Conservation (phyloP, 2,329 filamentous ascomycete species). For the Epicoccum nigrum region DNA sequence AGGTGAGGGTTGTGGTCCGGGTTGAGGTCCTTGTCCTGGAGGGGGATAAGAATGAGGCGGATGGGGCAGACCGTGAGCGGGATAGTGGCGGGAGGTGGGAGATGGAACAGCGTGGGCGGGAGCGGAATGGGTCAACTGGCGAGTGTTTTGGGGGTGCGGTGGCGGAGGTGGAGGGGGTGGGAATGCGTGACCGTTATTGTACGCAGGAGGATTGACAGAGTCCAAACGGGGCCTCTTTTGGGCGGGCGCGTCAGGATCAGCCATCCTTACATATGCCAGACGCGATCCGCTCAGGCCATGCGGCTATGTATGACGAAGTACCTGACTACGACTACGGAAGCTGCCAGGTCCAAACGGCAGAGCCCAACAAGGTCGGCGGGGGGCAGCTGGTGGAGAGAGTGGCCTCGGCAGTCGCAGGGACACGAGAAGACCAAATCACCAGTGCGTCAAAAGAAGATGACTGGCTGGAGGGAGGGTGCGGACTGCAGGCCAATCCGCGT, state of each 20-base stretch:
- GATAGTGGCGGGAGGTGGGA: slow-evolving; percentile 35
- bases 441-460: slow-evolving; percentile 39
- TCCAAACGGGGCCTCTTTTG: slow-evolving; percentile 49
- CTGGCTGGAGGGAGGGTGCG: slow-evolving; percentile 33
- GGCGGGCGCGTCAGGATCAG: slow-evolving; percentile 48
- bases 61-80: slow-evolving; percentile 34
- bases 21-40: slow-evolving; percentile 28
- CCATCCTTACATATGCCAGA: slow-evolving; percentile 48
- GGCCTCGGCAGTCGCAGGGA: slow-evolving; percentile 41
- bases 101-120: slow-evolving; percentile 39
- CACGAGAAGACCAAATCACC: slow-evolving; percentile 37
- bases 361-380: slow-evolving; percentile 33
- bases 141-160: slow-evolving; percentile 37
- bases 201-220: slow-evolving; percentile 41
- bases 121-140: slow-evolving; percentile 41
- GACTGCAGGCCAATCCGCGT: slow-evolving; percentile 42
- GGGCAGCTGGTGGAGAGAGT: slow-evolving; percentile 31
- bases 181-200: slow-evolving; percentile 42
- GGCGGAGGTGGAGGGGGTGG: slow-evolving; percentile 40
- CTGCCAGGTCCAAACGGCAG: slow-evolving; percentile 31
- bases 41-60: slow-evolving; percentile 31
- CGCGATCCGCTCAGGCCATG: slow-evolving; percentile 49
- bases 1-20: slow-evolving; percentile 37
- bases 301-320: slow-evolving; percentile 40
- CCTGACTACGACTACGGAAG: slow-evolving; percentile 25